These are phyloP conservation scores for Emericellopsis atlantica DNA, from an alignment of 2,329 filamentous ascomycete genomes.

Conservation along the genomic window DNA sequence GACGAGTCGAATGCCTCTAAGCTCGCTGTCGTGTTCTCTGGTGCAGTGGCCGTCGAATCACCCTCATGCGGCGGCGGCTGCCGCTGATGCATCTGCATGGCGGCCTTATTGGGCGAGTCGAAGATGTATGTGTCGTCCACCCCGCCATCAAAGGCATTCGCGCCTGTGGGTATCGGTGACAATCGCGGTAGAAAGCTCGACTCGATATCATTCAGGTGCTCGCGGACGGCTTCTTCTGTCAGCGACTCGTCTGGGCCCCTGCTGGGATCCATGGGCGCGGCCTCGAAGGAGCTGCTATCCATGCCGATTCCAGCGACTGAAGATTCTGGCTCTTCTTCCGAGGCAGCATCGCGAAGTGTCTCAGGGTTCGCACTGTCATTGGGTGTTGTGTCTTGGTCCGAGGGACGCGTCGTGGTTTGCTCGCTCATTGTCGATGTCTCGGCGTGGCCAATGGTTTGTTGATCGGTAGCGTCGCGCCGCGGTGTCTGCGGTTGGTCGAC, in stretches of 20 bases:
- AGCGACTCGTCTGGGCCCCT: conserved; percentile 29
- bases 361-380: not conserved
- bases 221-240: conserved; percentile 38
- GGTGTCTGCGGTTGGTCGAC: conserved; percentile 11
- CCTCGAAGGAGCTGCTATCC: conserved; percentile 30
- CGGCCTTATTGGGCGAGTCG: conserved; percentile 27
- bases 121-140: conserved; percentile 49
- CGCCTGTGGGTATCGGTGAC: conserved; percentile 39
- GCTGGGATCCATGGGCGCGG: conserved; percentile 21
- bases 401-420: not conserved
- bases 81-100: conserved; percentile 7
- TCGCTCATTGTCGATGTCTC: not conserved
- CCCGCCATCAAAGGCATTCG: conserved; percentile 22
- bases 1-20: conserved; percentile 44
- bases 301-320: not conserved
- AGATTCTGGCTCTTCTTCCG: not conserved
- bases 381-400: not conserved
- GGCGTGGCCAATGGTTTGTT: not conserved
- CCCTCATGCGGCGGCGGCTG: conserved; percentile 7
- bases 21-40: conserved; percentile 30
- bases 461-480: conserved; percentile 10
- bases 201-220: conserved; percentile 50
- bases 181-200: conserved; percentile 50
- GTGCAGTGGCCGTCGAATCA: conserved; percentile 12
- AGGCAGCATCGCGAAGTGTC: not conserved